Evolutionary conservation across 2,329 filamentous ascomycete species (phyloP), one percentile per base, ranked within the genome.

Genomic region (Coniella lustricola): DNA sequence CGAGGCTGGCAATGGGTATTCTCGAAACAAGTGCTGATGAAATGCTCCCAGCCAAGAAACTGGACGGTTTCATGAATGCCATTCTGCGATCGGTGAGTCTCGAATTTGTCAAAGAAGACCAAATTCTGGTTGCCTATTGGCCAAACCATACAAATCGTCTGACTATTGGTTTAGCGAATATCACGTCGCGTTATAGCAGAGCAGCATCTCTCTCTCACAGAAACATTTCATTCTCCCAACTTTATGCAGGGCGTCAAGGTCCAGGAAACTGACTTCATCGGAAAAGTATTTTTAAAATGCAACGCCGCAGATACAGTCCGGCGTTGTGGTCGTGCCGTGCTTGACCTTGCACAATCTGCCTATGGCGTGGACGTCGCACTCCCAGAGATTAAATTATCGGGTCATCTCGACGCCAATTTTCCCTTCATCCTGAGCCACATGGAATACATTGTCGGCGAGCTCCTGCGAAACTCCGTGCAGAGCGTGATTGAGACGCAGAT

Each of bases 111-210:
- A 4, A n/a, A 4, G 34, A 36, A 16, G n/a, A 16, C 22, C 25
- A 18, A n/a, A n/a, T n/a, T n/a, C n/a, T n/a, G n/a, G n/a, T n/a
- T n/a, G 25, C 25, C 25, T 17, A 16, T 16, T 31, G 22, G 17
- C 12, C 22, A 10, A 31, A 16, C n/a, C n/a, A 20, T 13, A 33
- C 12, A 42, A n/a, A 20, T 5, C 14, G 33, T 14, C 40, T 42
- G 13, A 33, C 57, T 45, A 46, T 29, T 29, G 25, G 9, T 17
- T 9, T 25, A 93, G 87, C 81, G 93, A 51, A 98, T 98, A 57
- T 96, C 90, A 38, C 84, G 93, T 51, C 82, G 94, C 54, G 93
- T 97, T 56, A 98, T 98, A 62, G 93, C 93, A 31, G 93, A 98
- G 67, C 93, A 98, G 61, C 93, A 98, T 62, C 81, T 98, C 33